Base-by-base conservation (phyloP, 2,329 filamentous ascomycete genomes). In the Alternaria sp. region DNA sequence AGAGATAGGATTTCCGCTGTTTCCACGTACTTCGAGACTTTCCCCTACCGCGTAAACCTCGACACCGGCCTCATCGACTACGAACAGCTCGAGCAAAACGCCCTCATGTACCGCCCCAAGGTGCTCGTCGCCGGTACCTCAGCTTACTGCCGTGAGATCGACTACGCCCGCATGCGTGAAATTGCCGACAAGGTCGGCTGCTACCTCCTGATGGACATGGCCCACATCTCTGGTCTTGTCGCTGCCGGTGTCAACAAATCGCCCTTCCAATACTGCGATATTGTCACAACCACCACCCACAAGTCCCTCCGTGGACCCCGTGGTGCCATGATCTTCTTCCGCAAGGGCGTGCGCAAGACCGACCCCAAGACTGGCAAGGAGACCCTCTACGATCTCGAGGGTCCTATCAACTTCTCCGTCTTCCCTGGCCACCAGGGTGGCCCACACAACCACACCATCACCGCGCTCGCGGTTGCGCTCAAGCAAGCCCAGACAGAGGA, bases 381-480 rank as follows among this genome's bases (percentile, higher is more conserved):
- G 73, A 88, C 90, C 69, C 80, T 91, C 76, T 99, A 97, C 81
- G 89, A 97, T 73, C 89, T 99, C 40, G 95, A 98, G 79, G 86
- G 85, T 28, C 91, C 93, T 55, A 99, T 99, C 82, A 99, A 99
- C 82, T 87, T 88, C 70, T 97, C 94, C 55, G 95, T 99, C 61
- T 99, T 99, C 84, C 95, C 95, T 14, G 95, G 95, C 56, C 95
- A 99, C 80, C 95, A 99, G 79, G 95, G 95, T 76, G 95, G 95
- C 24, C 95, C 95, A 53, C 95, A 99, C 82, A 99, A 99, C 83
- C 95, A 99, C 84, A 99, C 95, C 70, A 99, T 99, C 78, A 96
- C 95, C 34, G 95, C 95, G 42, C 85, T 99, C 28, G 88, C 95
- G 21, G 95, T 99, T 48, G 95, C 95, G 11, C 85, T 99, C 59